These are phyloP conservation scores for Pseudotsuga menziesii DNA, from an alignment of 75 land plant species.

Conservation along the genomic window DNA sequence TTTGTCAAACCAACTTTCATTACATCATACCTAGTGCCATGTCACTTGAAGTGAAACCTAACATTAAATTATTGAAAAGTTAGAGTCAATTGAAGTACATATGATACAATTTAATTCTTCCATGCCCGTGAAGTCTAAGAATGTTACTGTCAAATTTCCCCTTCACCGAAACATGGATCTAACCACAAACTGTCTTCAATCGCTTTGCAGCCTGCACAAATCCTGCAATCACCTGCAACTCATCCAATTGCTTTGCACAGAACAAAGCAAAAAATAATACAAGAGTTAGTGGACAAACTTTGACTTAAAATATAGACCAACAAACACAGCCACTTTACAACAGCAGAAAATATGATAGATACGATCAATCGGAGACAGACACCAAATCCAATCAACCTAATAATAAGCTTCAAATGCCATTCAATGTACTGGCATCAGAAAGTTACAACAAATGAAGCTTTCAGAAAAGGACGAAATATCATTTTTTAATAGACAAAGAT, in stretches of 20 bases:
- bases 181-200: constrained; percentile 42
- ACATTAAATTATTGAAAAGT: neutral
- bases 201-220: constrained; percentile 88
- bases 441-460: neutral
- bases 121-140: no score
- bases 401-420: neutral
- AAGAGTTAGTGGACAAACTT: no score
- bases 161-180: neutral
- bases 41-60: no score
- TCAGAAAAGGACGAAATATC: neutral
- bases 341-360: no score
- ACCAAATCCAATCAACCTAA: neutral
- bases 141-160: neutral
- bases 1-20: no score
- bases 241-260: constrained; percentile 75
- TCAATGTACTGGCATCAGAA: neutral
- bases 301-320: no score
- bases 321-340: no score
- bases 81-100: constrained; percentile 7
- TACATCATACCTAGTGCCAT: no score
- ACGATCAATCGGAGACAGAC: no score
- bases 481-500: neutral
- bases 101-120: neutral
- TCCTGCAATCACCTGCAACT: constrained; percentile 72
- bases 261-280: neutral